Evolutionary conservation across 139 green algal genomes (phyloP), one percentile per base, ranked within the genome.

Genomic region (Coelastrella sp.): DNA sequence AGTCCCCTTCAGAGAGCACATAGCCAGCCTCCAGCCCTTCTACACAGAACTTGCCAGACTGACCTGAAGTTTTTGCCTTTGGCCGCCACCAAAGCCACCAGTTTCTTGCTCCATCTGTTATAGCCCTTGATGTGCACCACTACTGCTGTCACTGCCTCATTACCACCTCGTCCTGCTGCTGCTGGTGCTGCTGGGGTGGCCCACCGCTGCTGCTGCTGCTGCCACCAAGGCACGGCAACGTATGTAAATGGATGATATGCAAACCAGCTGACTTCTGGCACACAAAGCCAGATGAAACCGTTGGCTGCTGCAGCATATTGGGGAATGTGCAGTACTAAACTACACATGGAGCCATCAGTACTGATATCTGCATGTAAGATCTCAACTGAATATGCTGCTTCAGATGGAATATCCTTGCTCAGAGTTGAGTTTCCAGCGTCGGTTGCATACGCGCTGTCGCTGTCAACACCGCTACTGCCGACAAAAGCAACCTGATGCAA

Each of bases 221-320:
- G 80, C 11, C 11, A 5, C 80, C 80, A 86, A 11, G 66, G 68
- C 7, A 88, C 83, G 20, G 83, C 66, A 56, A 88, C 74, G 54
- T 88, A 88, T 13, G 73, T 66, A 47, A 80, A 88, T 20, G 83
- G 83, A 68, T 88, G 83, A 23, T 57, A 80, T 5, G 32, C 82
- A 87, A 71, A 57, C 66, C 66, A 80, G 23, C 13, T 68, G 13
- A 88, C 3, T 4, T 65, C 68, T 47, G 83, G 65, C 4, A 19
- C 10, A 20, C 54, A 80, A 32, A 88, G 83, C 83, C 83, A 88
- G 23, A 88, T 16, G 6, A 80, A 58, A 20, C 83, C 83, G 19
- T 74, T 80, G 16, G 17, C 56, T 17, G 83, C 83, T 19, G 74
- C 66, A 20, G 66, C 83, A 88, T 58, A 57, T 5, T 66, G 11